These are phyloP conservation scores for Delonix regia DNA, from an alignment of 306 rosid species.

Conservation along the genomic window DNA sequence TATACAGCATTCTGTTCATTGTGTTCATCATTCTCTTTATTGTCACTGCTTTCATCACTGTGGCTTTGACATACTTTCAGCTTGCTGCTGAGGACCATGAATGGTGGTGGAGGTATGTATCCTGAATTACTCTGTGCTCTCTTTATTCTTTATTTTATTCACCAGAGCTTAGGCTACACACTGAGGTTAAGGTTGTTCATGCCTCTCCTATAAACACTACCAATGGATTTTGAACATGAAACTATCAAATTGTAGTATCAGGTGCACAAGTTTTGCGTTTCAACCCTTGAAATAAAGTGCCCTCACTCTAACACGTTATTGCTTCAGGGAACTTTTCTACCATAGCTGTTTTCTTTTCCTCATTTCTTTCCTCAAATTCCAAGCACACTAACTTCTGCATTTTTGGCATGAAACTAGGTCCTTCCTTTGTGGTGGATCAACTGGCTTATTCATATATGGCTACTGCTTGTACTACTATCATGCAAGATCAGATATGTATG, in stretches of 20 bases:
- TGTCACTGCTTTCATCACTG: slow-evolving; percentile 45
- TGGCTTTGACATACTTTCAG: slow-evolving; percentile 42
- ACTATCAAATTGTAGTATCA: not conserved
- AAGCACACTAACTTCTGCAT: not conserved
- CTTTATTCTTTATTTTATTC: not conserved
- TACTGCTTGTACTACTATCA: slow-evolving; percentile 43
- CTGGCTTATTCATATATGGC: slow-evolving; percentile 43
- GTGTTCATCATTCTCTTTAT: slow-evolving; percentile 41
- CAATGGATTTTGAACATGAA: not conserved
- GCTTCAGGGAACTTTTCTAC: not conserved
- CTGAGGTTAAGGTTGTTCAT: not conserved
- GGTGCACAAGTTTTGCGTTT: not conserved
- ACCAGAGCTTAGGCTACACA: not conserved
- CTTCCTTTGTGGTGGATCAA: slow-evolving; percentile 44
- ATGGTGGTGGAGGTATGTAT: slow-evolving; percentile 51
- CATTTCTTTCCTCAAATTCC: not conserved
- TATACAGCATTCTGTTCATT: slow-evolving; percentile 38
- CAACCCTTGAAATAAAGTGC: not conserved
- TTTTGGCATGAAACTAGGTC: slow-evolving; percentile 35
- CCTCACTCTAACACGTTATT: not conserved
- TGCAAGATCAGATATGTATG: slow-evolving; percentile 45
- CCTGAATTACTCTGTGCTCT: not conserved
- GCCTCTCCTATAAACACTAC: not conserved
- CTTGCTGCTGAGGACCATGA: slow-evolving; percentile 47
- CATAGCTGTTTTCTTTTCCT: not conserved